Evolutionary conservation across 1,139 yeast species (phyloP).

Genomic region (Candida sp.): DNA sequence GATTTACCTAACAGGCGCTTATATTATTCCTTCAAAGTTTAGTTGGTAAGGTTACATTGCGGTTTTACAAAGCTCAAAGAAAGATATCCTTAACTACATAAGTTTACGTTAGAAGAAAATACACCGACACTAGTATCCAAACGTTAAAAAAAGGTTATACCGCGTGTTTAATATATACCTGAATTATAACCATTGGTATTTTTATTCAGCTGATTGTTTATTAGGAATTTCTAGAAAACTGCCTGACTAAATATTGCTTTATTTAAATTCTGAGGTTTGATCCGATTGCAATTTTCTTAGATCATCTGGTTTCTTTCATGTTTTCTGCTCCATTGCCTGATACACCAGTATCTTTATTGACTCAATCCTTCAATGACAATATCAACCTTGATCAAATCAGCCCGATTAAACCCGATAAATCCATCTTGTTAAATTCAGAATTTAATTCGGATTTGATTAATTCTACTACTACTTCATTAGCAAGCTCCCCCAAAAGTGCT

Average conservation of each 20-base stretch:
- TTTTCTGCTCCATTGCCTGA: neutral
- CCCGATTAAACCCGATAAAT: neutral
- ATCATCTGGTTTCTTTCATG: too few relatives aligned
- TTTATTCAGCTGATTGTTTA: neutral
- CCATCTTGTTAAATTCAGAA: neutral
- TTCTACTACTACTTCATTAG: neutral
- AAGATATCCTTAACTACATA: neutral
- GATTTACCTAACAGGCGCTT: too few relatives aligned
- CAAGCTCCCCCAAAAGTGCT: constrained; percentile 1
- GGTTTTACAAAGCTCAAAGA: neutral
- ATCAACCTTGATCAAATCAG: neutral
- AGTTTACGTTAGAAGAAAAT: too few relatives aligned
- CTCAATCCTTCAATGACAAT: neutral
- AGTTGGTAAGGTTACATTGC: too few relatives aligned
- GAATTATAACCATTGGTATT: neutral
- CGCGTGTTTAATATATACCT: neutral
- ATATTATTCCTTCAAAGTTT: too few relatives aligned
- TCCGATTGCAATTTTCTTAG: neutral
- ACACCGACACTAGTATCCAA: too few relatives aligned
- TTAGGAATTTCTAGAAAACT: too few relatives aligned
- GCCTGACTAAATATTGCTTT: neutral
- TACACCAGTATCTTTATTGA: neutral
- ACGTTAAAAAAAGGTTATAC: neutral
- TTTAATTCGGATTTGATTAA: neutral
- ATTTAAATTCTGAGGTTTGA: neutral